Conservation (phyloP, 768 basidiomycete genomes). For the Amanita jacksonii region DNA sequence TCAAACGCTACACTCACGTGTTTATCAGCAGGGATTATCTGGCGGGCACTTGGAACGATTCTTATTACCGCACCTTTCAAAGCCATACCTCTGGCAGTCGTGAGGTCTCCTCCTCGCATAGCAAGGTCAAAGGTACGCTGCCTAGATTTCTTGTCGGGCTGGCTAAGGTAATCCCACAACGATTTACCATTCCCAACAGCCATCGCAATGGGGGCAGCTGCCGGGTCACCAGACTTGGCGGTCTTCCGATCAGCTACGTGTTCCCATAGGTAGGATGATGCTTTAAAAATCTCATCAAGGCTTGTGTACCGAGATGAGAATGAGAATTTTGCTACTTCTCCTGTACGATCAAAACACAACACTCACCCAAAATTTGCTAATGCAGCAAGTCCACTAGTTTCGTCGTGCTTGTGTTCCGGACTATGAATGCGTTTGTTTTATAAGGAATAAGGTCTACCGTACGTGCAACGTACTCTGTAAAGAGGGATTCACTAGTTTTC, state of each 20-base stretch:
- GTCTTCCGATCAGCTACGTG: conserved; percentile 16
- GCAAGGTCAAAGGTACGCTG: conserved; percentile 20
- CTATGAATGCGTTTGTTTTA: conserved; percentile 7
- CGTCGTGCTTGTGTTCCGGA: conserved; percentile 18
- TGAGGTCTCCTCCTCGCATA: conserved; percentile 16
- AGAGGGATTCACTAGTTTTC: neutral
- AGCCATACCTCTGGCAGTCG: conserved; percentile 14
- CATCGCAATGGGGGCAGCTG: conserved; percentile 13
- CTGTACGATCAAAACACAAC: neutral
- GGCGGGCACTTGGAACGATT: conserved; percentile 16
- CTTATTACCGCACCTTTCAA: conserved; percentile 10
- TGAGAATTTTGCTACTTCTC: neutral
- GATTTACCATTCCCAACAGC: conserved; percentile 13
- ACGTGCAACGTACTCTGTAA: conserved; percentile 1
- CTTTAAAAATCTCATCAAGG: conserved; percentile 17
- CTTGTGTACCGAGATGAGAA: conserved; percentile 13
- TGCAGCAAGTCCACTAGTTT: conserved; percentile 19
- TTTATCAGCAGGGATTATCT: conserved; percentile 9
- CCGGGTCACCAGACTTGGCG: conserved; percentile 13
- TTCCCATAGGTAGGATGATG: conserved; percentile 19
- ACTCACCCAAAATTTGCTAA: conserved; percentile 16
- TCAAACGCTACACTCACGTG: conserved; percentile 14
- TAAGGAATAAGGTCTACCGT: no score
- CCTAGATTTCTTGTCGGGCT: conserved; percentile 17
- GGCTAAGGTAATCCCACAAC: conserved; percentile 15